Evolutionary conservation across 148 eudicot genomes (phyloP).

Genomic region (Nepenthes mirabilis): DNA sequence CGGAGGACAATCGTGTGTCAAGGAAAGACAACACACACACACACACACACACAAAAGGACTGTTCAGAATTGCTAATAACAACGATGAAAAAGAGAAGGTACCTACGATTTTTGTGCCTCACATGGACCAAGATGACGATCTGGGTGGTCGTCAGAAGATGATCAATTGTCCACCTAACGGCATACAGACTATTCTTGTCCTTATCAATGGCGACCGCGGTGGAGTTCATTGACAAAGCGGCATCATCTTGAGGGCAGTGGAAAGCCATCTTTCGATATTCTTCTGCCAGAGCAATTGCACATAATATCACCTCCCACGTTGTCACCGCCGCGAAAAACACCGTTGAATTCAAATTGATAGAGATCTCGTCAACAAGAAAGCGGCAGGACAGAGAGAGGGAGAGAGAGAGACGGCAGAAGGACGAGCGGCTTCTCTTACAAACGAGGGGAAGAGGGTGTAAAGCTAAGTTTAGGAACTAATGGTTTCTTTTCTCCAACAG

Average conservation of each 20-base stretch:
- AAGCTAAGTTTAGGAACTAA: background rate
- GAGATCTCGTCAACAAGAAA: background rate
- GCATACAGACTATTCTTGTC: slow-evolving; percentile 4
- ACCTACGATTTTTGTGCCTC: slow-evolving; percentile 6
- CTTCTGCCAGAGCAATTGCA: background rate
- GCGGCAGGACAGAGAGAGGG: background rate
- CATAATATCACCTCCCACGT: background rate
- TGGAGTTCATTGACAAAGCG: background rate
- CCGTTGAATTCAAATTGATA: background rate
- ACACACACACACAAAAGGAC: background rate
- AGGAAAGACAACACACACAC: background rate
- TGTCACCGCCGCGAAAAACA: background rate
- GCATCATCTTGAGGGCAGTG: background rate
- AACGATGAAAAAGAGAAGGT: slow-evolving; percentile 1
- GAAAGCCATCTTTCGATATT: background rate
- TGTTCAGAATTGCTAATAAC: background rate
- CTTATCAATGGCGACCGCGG: slow-evolving; percentile 3
- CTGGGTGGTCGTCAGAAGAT: slow-evolving; percentile 3
- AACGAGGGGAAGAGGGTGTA: background rate
- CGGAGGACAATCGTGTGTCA: background rate
- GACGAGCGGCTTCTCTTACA: background rate
- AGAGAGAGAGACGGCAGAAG: background rate
- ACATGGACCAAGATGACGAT: slow-evolving; percentile 5
- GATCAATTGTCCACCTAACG: slow-evolving; percentile 3
- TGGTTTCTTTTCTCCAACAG: background rate